Base-by-base conservation (phyloP, 345 rosid genomes). In the Hirschfeldia incana region DNA sequence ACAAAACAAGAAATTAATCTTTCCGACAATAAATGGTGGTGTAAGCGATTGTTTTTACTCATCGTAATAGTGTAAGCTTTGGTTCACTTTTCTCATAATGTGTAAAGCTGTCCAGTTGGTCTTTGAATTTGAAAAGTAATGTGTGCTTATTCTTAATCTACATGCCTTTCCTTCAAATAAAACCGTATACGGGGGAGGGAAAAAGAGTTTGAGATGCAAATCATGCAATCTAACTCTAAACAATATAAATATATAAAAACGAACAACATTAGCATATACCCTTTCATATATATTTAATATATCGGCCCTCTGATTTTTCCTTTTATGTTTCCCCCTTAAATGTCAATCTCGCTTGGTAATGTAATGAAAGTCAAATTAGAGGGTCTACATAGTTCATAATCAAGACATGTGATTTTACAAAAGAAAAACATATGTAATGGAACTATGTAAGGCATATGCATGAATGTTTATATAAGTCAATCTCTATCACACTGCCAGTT, bases 321-420 rank as follows among this genome's bases (percentile, higher is more conserved):
- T 6, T 66, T 39, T 78, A 15, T 28, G 12, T 28, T 53, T 57
- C n/a, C n/a, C 46, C 44, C 61, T 13, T 1, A 17, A 34, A 15
- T n/a, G 15, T 42, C 63, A 58, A 42, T 15, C 1, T 4, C 36
- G 55, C 26, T 66, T 78, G 74, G 78, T 62, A 65, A 49, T 53
- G 69, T 65, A 39, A 28, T 12, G 49, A 62, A 75, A 62, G 62
- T 67, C 73, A 62, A 63, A 37, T 67, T 5, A 57, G 49, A 53
- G 75, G 72, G 67, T 80, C 71, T 69, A 66, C 32, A 69, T 58
- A 72, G 28, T 65, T 58, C 67, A 67, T 30, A 6, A 74, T 63
- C 75, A 69, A 80, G 78, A 74, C 78, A 79, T 74, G 83, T 74
- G 75, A 80, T 37, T 13, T 62, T 70, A 74, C 37, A 72, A 74